These are phyloP conservation scores for Volvox africanus DNA, from an alignment of 139 green algal species.

Conservation along the genomic window DNA sequence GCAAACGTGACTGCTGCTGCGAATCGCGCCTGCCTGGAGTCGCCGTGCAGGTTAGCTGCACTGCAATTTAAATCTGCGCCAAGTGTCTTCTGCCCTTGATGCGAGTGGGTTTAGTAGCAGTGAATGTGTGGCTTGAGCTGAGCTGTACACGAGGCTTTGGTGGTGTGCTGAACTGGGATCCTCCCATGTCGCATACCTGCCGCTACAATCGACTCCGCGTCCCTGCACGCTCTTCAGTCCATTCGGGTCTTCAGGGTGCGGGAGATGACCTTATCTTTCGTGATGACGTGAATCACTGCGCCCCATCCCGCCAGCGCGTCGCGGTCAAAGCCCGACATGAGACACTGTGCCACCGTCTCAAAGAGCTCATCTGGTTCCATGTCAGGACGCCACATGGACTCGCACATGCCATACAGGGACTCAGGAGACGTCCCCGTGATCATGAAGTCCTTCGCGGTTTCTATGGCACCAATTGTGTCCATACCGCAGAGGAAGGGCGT, in stretches of 20 bases:
- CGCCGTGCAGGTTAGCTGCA: too few relatives aligned
- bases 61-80: too few relatives aligned
- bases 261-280: constrained; percentile 86
- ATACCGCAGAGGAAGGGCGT: constrained; percentile 95
- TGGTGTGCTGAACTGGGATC: too few relatives aligned
- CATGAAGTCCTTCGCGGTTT: constrained; percentile 97
- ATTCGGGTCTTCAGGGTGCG: constrained; percentile 92
- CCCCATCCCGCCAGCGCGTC: constrained; percentile 98
- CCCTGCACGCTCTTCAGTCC: constrained; percentile 71
- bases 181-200: too few relatives aligned
- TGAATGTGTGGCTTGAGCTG: too few relatives aligned
- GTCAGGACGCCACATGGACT: constrained; percentile 93
- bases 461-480: constrained; percentile 96
- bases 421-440: constrained; percentile 92
- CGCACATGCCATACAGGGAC: constrained; percentile 96
- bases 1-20: background rate
- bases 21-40: background rate
- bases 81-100: too few relatives aligned
- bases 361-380: constrained; percentile 98
- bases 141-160: too few relatives aligned
- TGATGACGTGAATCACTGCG: constrained; percentile 94
- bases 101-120: too few relatives aligned
- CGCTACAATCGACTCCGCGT: too few relatives aligned
- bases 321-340: constrained; percentile 92
- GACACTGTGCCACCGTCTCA: constrained; percentile 92